A percentile compares a stretch with the other conserved stretches of the same genome.
These are phyloP conservation scores for Nannochloropsis gaditana DNA, from an alignment of 108 stramenopile species.

Conservation along the genomic window DNA sequence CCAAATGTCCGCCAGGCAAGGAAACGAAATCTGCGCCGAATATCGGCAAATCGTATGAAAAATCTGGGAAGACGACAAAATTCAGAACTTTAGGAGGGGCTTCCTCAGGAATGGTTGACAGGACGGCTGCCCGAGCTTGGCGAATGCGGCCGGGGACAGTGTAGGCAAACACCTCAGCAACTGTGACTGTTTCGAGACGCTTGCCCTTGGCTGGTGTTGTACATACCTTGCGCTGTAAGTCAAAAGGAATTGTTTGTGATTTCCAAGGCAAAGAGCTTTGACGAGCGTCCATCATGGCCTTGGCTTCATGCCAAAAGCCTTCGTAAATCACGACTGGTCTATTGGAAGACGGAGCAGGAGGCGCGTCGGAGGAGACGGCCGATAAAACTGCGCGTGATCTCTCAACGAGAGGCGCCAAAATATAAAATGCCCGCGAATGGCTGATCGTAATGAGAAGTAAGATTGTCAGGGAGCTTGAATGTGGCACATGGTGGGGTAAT, in stretches of 20 bases:
- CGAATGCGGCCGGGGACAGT: neutral
- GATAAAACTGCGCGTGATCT: neutral
- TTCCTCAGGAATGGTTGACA: neutral
- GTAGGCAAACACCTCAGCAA: neutral
- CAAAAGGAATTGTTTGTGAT: neutral
- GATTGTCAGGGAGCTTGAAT: no score
- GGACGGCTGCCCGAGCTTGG: neutral
- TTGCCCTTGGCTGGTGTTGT: neutral
- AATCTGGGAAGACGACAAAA: neutral
- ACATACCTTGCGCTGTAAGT: neutral
- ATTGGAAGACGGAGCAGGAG: neutral
- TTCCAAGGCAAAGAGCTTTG: neutral
- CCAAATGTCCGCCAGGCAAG: neutral
- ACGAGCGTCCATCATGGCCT: constrained; percentile 16
- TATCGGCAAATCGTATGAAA: neutral
- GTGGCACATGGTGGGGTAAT: no score
- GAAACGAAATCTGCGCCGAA: constrained; percentile 12
- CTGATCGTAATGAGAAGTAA: no score
- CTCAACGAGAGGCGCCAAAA: no score
- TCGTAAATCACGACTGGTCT: neutral
- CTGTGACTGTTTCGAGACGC: neutral
- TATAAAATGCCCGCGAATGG: no score
- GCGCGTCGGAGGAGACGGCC: neutral
- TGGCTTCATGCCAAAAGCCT: neutral
- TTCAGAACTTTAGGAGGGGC: neutral